Percentiles rank a stretch among this genome's conserved stretches.
Conservation (phyloP, 148 eudicot species). For the Amaranthus cruentus region DNA sequence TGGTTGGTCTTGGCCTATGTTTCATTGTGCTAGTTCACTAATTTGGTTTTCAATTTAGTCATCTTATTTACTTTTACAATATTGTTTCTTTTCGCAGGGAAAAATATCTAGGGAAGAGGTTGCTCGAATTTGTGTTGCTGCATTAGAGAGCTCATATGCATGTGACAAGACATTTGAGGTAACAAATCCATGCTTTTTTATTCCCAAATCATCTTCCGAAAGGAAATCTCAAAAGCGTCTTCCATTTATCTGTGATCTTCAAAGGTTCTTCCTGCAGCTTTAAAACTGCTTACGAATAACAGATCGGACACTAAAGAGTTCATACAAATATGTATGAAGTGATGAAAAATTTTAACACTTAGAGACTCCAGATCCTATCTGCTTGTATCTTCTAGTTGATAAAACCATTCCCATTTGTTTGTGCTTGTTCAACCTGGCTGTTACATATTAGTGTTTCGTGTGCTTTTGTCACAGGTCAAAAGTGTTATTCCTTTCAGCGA, state of each 20-base stretch:
- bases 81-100: conserved; percentile 43
- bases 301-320: neutral
- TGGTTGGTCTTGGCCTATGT: neutral
- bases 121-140: conserved; percentile 88
- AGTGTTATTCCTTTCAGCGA: conserved; percentile 86
- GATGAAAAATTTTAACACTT: neutral
- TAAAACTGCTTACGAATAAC: neutral
- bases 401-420: neutral
- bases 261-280: neutral
- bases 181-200: neutral
- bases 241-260: neutral
- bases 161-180: conserved; percentile 99
- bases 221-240: neutral
- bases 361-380: neutral
- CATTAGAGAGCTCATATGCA: conserved; percentile 75
- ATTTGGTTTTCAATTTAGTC: neutral
- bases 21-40: neutral
- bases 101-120: conserved; percentile 95
- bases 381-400: neutral
- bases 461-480: conserved; percentile 61
- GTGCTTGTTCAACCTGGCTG: neutral
- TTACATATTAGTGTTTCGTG: neutral
- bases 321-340: neutral
- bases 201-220: neutral
- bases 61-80: neutral